Evolutionary conservation across 2,329 filamentous ascomycete genomes (phyloP).

Genomic region (Sclerotinia spermophila): DNA sequence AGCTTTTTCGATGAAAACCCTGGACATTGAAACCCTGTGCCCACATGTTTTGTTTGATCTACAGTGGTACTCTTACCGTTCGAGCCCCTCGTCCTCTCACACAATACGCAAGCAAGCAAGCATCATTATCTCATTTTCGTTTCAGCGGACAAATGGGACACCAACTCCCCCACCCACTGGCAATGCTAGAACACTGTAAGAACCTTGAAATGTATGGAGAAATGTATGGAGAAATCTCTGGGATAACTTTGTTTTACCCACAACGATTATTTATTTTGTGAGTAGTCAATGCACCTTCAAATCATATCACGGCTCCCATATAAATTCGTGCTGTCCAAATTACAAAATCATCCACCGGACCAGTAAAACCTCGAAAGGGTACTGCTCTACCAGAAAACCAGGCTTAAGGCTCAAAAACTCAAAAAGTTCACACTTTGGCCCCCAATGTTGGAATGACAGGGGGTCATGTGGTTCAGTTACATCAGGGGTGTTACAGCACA

Average conservation of each 20-base stretch:
- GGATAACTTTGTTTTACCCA: neutral
- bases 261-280: neutral
- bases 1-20: neutral
- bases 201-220: neutral
- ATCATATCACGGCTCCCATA: neutral
- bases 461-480: neutral
- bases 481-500: neutral
- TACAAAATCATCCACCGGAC: neutral
- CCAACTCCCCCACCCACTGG: neutral
- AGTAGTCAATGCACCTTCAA: neutral
- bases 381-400: neutral
- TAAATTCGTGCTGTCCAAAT: neutral
- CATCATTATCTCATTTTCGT: neutral
- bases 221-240: neutral
- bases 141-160: neutral
- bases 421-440: neutral
- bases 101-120: neutral
- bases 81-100: neutral
- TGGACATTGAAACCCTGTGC: constrained; percentile 8
- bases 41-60: constrained; percentile 15
- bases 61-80: constrained; percentile 7
- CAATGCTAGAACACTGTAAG: neutral
- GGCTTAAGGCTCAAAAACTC: neutral
- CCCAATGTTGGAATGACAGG: neutral
- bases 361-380: neutral